A percentile compares a stretch with the other conserved stretches of the same genome.
Conservation (phyloP, 2,329 filamentous ascomycete species). For the Kalmusia sp. region DNA sequence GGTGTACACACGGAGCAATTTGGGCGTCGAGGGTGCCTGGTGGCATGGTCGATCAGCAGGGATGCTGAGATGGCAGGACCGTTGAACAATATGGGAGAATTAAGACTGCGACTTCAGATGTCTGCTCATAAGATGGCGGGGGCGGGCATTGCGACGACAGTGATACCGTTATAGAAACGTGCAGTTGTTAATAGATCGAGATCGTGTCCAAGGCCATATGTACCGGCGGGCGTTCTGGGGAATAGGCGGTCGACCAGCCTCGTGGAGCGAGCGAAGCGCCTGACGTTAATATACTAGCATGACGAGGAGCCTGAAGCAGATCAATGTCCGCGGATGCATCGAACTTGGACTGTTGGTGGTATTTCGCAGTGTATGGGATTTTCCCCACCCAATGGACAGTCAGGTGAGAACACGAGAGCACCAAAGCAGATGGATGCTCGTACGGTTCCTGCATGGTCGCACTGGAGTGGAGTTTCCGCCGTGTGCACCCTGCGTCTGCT, state of each 20-base stretch:
- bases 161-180: background rate
- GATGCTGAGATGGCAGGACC: background rate
- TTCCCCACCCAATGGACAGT: background rate
- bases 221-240: slow-evolving; percentile 7
- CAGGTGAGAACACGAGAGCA: background rate
- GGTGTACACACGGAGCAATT: background rate
- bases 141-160: background rate
- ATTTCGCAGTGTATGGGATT: no score
- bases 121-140: background rate
- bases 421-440: background rate
- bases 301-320: slow-evolving; percentile 20
- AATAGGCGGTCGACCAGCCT: slow-evolving; percentile 18
- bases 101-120: background rate
- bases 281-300: slow-evolving; percentile 13
- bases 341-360: background rate
- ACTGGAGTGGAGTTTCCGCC: slow-evolving; percentile 1
- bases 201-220: background rate
- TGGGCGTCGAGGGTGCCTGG: background rate
- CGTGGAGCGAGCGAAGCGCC: slow-evolving; percentile 20
- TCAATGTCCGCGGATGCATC: slow-evolving; percentile 9
- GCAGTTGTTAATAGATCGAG: slow-evolving; percentile 2
- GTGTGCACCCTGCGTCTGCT: no score
- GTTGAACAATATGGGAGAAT: background rate
- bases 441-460: slow-evolving; percentile 14
- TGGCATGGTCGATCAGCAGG: slow-evolving; percentile 1